Percentiles rank a stretch among this genome's conserved stretches.
phyloP scores from a whole-genome alignment of 306 rosid genomes.

The Begonia masoniana region DNA sequence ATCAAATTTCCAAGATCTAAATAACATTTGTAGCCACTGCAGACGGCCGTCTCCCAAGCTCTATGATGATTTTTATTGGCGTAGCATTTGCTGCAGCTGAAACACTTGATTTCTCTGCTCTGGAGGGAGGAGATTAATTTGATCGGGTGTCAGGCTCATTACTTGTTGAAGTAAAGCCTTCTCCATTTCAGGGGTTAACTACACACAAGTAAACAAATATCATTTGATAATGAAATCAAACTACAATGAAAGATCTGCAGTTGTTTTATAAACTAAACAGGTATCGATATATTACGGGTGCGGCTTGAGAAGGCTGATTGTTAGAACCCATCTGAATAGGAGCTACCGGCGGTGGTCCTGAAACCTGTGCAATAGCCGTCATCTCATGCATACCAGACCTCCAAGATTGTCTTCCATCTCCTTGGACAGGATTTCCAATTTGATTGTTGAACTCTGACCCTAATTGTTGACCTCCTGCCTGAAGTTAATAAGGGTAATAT shows the following conservation, averaged over 20 bases:
- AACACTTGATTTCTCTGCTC: slow-evolving; percentile 94
- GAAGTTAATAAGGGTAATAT: slow-evolving; percentile 3
- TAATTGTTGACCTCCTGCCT: slow-evolving; percentile 51
- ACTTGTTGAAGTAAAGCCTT: slow-evolving; percentile 91
- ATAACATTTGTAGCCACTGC: too few species aligned
- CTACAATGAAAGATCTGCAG: too few species aligned
- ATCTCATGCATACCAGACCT: slow-evolving; percentile 52
- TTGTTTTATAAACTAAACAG: not conserved
- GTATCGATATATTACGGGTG: slow-evolving; percentile 25
- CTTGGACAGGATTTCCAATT: slow-evolving; percentile 53
- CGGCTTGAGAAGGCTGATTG: slow-evolving; percentile 42
- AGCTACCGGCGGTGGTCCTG: slow-evolving; percentile 38
- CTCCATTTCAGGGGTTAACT: slow-evolving; percentile 94
- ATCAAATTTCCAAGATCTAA: too few species aligned
- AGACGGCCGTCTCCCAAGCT: too few species aligned
- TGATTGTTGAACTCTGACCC: slow-evolving; percentile 67
- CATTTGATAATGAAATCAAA: too few species aligned
- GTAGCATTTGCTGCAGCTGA: slow-evolving; percentile 78
- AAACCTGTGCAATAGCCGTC: slow-evolving; percentile 30
- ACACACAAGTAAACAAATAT: slow-evolving; percentile 6
- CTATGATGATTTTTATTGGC: slow-evolving; percentile 33
- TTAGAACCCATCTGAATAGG: slow-evolving; percentile 48
- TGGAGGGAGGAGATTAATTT: slow-evolving; percentile 75
- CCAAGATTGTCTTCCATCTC: slow-evolving; percentile 68
- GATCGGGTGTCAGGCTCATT: slow-evolving; percentile 89